Conservation (phyloP, 2,329 filamentous ascomycete species). For the Monilinia vaccinii-corymbosi region DNA sequence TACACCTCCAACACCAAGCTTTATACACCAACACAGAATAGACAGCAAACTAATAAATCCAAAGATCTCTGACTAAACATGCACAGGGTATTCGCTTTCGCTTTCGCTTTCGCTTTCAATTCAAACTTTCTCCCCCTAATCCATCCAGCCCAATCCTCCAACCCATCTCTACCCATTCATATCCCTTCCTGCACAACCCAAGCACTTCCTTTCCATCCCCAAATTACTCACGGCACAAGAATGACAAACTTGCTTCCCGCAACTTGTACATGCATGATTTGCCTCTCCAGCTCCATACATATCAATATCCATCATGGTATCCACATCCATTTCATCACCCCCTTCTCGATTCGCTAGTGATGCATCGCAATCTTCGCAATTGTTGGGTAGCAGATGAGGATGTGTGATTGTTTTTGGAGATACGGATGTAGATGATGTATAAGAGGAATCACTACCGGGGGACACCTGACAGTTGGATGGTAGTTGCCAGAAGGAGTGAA, state of each 20-base stretch:
- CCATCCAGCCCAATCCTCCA: constrained; percentile 19
- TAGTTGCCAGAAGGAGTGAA: constrained; percentile 55
- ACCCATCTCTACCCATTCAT: constrained; percentile 15
- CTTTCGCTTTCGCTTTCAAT: neutral
- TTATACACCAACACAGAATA: neutral
- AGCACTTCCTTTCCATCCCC: constrained; percentile 43
- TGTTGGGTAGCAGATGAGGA: constrained; percentile 25
- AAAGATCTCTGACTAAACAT: neutral
- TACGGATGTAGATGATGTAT: constrained; percentile 17
- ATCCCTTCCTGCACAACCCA: constrained; percentile 38
- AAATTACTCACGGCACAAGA: constrained; percentile 51
- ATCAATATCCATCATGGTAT: constrained; percentile 33
- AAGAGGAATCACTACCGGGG: constrained; percentile 26
- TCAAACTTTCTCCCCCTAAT: neutral
- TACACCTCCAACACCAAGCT: neutral
- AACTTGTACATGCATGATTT: constrained; percentile 38
- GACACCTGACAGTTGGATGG: constrained; percentile 28
- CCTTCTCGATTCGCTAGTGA: constrained; percentile 20
- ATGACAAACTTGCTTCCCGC: constrained; percentile 48
- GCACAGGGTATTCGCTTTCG: constrained; percentile 4
- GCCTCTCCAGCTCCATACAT: constrained; percentile 17
- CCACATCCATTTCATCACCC: constrained; percentile 35
- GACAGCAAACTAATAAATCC: neutral
- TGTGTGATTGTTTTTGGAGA: constrained; percentile 12
- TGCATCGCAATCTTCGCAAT: constrained; percentile 47